Base-by-base conservation (phyloP, 495 filamentous ascomycete genomes). In the Terfezia boudieri region DNA sequence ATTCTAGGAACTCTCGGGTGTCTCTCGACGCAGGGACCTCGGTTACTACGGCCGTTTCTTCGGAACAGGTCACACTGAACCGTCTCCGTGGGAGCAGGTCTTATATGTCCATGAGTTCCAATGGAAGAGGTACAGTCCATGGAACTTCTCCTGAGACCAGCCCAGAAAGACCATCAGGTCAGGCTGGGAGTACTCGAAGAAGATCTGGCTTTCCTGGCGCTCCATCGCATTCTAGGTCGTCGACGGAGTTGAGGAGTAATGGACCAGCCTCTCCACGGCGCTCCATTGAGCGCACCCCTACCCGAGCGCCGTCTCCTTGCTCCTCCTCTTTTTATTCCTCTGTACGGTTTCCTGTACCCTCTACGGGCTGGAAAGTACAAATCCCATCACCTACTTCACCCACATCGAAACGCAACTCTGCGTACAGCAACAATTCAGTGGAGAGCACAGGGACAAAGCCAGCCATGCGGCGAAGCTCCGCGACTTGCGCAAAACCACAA, bases 101-200 rank as follows among this genome's bases (percentile, higher is more conserved):
- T 8, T 55, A 58, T 12, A 37, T 61, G 36, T 64, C 61, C 35
- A 55, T 64, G 50, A 56, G 59, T 49, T 61, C 62, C 54, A 53
- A 36, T 23, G 55, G 55, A 26, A 59, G 57, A 22, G 26, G 26
- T 32, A 61, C 56, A 36, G 60, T 32, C 26, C 26, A 55, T 4
- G 61, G 57, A 16, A 55, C 57, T 51, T 62, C 62, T 37, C 62
- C 62, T 36, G 62, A 65, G 23, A 65, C 62, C 7, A 66, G 63
- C 6, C 62, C 62, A 43, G 62, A 65, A 35, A 61, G 62, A 17
- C 61, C 57, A 16, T 58, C 14, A 14, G 43, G 20, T 48, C 14
- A 56, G 12, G 49, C 57, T 20, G 54, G 50, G 16, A 48, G 60
- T 59, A 61, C 61, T 46, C 55, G 61, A 53, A 52, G 46, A 49